These are phyloP conservation scores for Gracilaria gracilis DNA, from an alignment of 23 red algal species.

Conservation along the genomic window DNA sequence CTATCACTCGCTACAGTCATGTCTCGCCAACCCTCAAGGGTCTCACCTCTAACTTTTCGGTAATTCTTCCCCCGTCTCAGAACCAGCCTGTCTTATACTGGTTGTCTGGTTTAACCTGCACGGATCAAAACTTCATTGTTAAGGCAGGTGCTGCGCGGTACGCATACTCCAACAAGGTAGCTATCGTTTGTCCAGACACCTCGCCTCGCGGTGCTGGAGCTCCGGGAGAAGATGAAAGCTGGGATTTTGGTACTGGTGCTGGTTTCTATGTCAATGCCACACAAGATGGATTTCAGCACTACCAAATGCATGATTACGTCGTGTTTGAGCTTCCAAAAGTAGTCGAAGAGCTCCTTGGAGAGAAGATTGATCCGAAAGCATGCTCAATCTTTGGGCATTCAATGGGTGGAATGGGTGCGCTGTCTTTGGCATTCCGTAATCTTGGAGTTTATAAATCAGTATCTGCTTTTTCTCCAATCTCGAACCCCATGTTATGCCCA, in stretches of 20 bases:
- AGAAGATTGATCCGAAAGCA: not conserved
- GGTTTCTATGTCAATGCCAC: conserved; percentile 97
- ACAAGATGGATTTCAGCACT: conserved; percentile 59
- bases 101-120: conserved; percentile 94
- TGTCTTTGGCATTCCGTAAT: conserved; percentile 77
- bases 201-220: conserved; percentile 89
- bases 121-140: conserved; percentile 89
- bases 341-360: conserved; percentile 15
- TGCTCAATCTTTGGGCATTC: conserved; percentile 88
- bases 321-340: conserved; percentile 66
- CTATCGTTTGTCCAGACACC: conserved; percentile 86
- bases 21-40: conserved; percentile 70
- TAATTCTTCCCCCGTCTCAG: conserved; percentile 62
- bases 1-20: conserved; percentile 61
- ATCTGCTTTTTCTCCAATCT: conserved; percentile 94
- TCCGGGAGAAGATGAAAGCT: conserved; percentile 79
- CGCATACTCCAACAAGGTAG: conserved; percentile 53
- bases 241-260: conserved; percentile 97
- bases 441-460: conserved; percentile 73
- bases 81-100: conserved; percentile 75
- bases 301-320: conserved; percentile 88
- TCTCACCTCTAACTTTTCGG: conserved; percentile 55
- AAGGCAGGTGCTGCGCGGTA: conserved; percentile 76
- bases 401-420: conserved; percentile 98
- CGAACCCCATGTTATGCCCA: conserved; percentile 80